phyloP scores from a whole-genome alignment of 2,329 filamentous ascomycete genomes.

The Penicillium frequentans region DNA sequence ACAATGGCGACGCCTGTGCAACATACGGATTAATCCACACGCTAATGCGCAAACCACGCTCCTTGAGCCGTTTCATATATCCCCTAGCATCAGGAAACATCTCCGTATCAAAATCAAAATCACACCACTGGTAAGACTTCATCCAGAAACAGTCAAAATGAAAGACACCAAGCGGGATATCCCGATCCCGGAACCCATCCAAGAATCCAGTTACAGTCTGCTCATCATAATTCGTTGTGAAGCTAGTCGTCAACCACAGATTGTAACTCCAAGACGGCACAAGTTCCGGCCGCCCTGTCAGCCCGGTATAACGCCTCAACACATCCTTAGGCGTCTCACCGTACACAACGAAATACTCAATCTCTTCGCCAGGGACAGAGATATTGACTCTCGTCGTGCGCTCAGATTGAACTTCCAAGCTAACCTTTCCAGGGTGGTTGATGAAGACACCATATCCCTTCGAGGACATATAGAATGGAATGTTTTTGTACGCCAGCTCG shows the following conservation, averaged over 20 bases:
- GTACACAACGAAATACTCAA: conserved; percentile 74
- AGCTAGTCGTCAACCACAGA: conserved; percentile 71
- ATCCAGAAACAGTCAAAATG: conserved; percentile 81
- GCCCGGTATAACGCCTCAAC: conserved; percentile 63
- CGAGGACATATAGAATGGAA: conserved; percentile 49
- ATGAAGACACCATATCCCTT: conserved; percentile 77
- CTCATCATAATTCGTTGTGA: conserved; percentile 73
- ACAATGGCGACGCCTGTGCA: conserved; percentile 67
- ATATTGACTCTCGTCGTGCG: conserved; percentile 70
- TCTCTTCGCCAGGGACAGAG: conserved; percentile 65
- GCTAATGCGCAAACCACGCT: conserved; percentile 65
- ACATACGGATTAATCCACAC: conserved; percentile 79
- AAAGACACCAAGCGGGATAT: conserved; percentile 69
- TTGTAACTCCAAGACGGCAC: conserved; percentile 75
- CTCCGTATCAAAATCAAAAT: conserved; percentile 69
- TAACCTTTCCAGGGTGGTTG: conserved; percentile 67
- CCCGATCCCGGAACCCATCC: conserved; percentile 65
- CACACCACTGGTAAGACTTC: conserved; percentile 72
- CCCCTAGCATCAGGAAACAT: conserved; percentile 68
- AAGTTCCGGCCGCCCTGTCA: conserved; percentile 65
- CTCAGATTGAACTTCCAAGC: conserved; percentile 73
- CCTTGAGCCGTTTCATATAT: conserved; percentile 65
- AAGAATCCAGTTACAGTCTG: conserved; percentile 65
- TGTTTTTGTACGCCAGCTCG: conserved; percentile 43
- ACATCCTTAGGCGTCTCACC: conserved; percentile 72